These are phyloP conservation scores for Chlamydomonas reinhardtii DNA, from an alignment of 163 green algal genomes.

Conservation along the genomic window DNA sequence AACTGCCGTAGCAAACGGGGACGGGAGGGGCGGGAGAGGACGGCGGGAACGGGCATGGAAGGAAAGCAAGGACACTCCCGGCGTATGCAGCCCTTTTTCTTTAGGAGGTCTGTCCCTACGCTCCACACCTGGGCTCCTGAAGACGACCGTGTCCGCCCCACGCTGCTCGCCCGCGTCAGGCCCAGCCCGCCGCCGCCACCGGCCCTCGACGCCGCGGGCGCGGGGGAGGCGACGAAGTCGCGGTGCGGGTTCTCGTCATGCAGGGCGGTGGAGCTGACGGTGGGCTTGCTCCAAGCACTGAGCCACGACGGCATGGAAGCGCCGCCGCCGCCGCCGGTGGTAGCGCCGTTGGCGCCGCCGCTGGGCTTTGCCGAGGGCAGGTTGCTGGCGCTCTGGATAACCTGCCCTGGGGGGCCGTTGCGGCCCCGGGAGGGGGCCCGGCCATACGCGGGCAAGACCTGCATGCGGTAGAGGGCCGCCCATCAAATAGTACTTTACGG, in stretches of 20 bases:
- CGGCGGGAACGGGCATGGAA: no score
- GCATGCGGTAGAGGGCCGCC: neutral
- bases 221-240: neutral
- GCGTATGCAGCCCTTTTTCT: no score
- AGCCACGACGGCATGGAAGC: slow-evolving; percentile 8
- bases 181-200: neutral
- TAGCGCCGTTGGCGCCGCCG: neutral
- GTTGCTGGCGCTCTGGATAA: neutral
- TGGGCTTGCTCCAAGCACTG: slow-evolving; percentile 11
- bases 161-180: no score
- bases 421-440: no score
- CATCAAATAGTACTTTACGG: no score
- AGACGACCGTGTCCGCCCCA: no score
- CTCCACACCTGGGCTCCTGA: no score
- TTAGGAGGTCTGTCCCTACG: no score
- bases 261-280: neutral
- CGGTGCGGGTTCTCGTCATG: neutral
- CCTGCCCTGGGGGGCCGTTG: no score
- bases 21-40: no score
- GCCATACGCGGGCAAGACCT: neutral
- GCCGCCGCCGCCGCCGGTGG: neutral
- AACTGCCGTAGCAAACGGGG: no score
- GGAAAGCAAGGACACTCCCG: no score
- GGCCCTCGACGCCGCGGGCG: neutral
- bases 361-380: neutral